Base-by-base conservation (phyloP, 192 early-diverging fungal species). In the Lunasporangiospora selenospora region DNA sequence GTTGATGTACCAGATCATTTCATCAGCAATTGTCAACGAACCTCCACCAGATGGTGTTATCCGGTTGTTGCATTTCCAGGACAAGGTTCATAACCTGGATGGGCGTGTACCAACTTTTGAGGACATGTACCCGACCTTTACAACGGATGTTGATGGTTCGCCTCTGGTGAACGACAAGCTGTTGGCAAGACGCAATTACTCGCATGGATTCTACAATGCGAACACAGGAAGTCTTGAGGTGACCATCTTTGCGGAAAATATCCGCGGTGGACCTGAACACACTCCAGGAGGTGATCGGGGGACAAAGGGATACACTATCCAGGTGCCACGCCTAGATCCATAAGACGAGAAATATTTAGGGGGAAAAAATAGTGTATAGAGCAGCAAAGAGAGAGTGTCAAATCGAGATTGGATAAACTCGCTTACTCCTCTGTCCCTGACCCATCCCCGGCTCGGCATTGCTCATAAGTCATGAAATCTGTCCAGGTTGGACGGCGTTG, bases 1-100 rank as follows among this genome's bases (percentile, higher is more conserved):
- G 11, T 77, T 86, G 41, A 94, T 94, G 93, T 83, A 83, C 49
- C 91, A 94, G 75, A 81, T 94, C 24, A 84, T 93, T 42, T 92
- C 93, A 3, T 87, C 84, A 37, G 93, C 91, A 12, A 94, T 94
- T 65, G 85, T 89, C 64, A 92, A 92, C 67, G 73, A 62, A 37
- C 69, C 69, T 27, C 69, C 69, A 56, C 69, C 69, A 7, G 69
- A 73, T 27, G 53, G 53, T 1, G 69, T 73, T 3, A 73, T 73
- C 43, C 45, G 34, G 12, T 23, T 73, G 49, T 29, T 73, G 49
- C 69, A 73, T 39, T 73, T 73, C 61, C 69, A 73, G 49, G 69
- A 73, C 21, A 73, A 73, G 55, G 49, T 73, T 6, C 69, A 73
- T 48, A 63, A 56, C 21, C 16, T 73, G 23, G 58, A 73, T 2